Conservation (phyloP, 176 grass and related monocot species). For the Oryza officinalis region DNA sequence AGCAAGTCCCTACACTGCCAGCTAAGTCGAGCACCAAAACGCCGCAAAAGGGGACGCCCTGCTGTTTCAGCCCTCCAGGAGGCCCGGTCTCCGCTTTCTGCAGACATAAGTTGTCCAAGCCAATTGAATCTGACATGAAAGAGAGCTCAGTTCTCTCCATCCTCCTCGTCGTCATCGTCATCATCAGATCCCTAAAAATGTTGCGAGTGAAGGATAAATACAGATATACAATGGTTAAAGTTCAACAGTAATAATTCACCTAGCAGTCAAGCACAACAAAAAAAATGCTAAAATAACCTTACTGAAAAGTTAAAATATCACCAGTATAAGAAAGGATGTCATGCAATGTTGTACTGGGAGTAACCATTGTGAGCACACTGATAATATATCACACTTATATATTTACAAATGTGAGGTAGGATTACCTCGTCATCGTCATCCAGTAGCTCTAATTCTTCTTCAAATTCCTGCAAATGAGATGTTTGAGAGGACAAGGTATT, state of each 20-base stretch:
- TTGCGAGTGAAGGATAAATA: constrained; percentile 24
- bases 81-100: constrained; percentile 26
- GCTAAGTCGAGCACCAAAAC: constrained; percentile 25
- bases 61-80: constrained; percentile 12
- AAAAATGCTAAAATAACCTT: neutral
- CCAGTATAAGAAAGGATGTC: neutral
- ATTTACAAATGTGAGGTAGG: neutral
- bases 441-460: constrained; percentile 57
- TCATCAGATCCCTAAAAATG: constrained; percentile 50
- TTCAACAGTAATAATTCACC: neutral
- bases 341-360: neutral
- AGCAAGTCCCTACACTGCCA: constrained; percentile 13
- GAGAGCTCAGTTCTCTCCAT: constrained; percentile 37
- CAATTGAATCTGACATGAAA: neutral
- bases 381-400: neutral
- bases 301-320: constrained; percentile 23
- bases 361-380: neutral
- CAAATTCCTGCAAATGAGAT: constrained; percentile 56
- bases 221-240: neutral
- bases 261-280: neutral
- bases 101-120: neutral
- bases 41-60: constrained; percentile 9
- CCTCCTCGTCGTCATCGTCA: constrained; percentile 19
- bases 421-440: constrained; percentile 67
- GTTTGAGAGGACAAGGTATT: neutral